These are phyloP conservation scores for Globisporangium ultimum DNA, from an alignment of 352 stramenopile genomes.

Conservation along the genomic window DNA sequence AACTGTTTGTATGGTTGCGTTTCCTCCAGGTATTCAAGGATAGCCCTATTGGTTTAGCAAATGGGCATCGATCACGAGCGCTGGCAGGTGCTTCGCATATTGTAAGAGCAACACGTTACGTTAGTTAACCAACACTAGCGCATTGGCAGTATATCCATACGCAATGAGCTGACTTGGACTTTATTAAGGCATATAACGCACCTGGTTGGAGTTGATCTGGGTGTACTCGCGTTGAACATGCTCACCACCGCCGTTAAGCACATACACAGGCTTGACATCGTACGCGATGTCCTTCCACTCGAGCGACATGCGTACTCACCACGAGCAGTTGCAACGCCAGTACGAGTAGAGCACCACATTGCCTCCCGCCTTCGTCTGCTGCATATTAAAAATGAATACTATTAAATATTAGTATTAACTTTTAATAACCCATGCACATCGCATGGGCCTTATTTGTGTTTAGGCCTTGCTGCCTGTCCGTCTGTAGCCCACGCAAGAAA, in stretches of 20 bases:
- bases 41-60: conserved; percentile 85
- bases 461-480: no score
- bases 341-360: conserved; percentile 76
- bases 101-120: no score
- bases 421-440: no score
- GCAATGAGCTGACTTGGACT: no score
- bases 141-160: no score
- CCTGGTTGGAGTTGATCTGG: conserved; percentile 67
- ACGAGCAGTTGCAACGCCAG: conserved; percentile 88
- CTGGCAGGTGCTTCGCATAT: conserved; percentile 53
- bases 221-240: conserved; percentile 47
- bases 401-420: no score
- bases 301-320: conserved; percentile 87
- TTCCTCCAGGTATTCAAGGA: conserved; percentile 93
- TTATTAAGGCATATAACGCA: no score
- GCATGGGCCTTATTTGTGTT: no score
- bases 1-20: conserved; percentile 64
- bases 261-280: conserved; percentile 68
- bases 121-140: no score
- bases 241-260: conserved; percentile 57
- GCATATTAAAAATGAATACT: no score
- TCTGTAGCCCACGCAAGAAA: no score
- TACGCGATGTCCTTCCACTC: conserved; percentile 85
- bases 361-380: conserved; percentile 2
- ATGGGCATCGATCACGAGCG: conserved; percentile 74